Base-by-base conservation (phyloP, 495 filamentous ascomycete species). In the Beverwykella pulmonaria region DNA sequence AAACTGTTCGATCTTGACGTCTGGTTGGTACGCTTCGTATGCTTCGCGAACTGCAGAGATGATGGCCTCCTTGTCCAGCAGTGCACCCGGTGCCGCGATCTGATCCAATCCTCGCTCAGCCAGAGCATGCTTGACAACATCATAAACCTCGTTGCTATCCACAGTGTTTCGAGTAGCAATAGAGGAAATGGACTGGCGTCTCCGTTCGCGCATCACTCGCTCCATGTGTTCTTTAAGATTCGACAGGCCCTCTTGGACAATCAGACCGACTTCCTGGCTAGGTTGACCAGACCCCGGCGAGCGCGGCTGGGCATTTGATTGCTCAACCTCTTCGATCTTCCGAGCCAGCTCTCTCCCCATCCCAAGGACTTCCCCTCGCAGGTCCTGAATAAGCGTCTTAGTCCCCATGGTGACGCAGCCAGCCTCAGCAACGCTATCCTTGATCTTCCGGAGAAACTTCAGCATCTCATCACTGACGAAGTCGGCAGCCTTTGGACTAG, bases 21-120 rank as follows among this genome's bases (percentile, higher is more conserved):
- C 90, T 1, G 92, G 93, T 75, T 93, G 93, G 77, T 93, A 95
- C 5, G 86, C 88, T 71, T 96, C 92, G 87, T 90, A 95, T 1
- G 90, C 92, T 58, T 96, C 92, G 58, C 86, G 86, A 6, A 97
- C 89, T 0, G 92, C 91, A 0, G 90, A 86, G 0, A 97, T 79
- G 30, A 97, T 91, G 39, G 92, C 91, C 59, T 95, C 91, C 62
- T 90, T 86, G 75, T 80, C 59, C 74, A 73, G 48, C 6, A 34
- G 39, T 15, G 49, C 47, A 10, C 22, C 60, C 46, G 50, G 52
- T 0, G 57, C 26, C 0, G 61, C 41, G 32, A 36, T 19, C 19
- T 53, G 69, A 34, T 74, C 67, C 15, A 71, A 55, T 23, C 70
- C 70, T 22, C 76, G 77, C 58, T 96, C 90, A 23, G 85, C 87